Percentiles rank a stretch among this genome's conserved stretches.
phyloP scores from a whole-genome alignment of 768 basidiomycete species.

The Amanita fuliginea region DNA sequence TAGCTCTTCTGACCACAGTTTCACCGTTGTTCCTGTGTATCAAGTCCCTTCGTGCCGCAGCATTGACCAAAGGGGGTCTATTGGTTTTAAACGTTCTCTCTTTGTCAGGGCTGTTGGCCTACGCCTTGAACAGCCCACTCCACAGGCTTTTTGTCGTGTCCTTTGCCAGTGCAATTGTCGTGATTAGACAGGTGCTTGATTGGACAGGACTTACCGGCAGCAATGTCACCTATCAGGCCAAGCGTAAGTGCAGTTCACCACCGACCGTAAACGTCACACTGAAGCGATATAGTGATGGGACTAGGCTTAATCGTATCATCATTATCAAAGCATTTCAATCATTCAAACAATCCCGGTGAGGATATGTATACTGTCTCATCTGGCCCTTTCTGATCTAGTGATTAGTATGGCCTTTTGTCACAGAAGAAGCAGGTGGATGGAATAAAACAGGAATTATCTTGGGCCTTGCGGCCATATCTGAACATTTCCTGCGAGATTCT shows the following conservation, averaged over 20 bases:
- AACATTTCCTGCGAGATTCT: slow-evolving; percentile 24
- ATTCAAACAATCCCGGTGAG: slow-evolving; percentile 71
- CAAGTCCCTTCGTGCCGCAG: slow-evolving; percentile 31
- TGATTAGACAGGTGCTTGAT: slow-evolving; percentile 38
- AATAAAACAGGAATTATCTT: slow-evolving; percentile 57
- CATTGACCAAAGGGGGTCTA: slow-evolving; percentile 36
- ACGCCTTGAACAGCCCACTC: slow-evolving; percentile 35
- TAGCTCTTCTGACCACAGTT: slow-evolving; percentile 60
- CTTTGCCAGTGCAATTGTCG: slow-evolving; percentile 36
- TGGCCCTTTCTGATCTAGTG: slow-evolving; percentile 2
- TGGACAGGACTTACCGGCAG: slow-evolving; percentile 32
- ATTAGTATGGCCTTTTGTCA: slow-evolving; percentile 71
- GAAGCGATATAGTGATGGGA: slow-evolving; percentile 36
- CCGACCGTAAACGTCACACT: neutral
- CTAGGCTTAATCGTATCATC: slow-evolving; percentile 58
- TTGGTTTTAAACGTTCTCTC: slow-evolving; percentile 36
- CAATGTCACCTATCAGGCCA: slow-evolving; percentile 34
- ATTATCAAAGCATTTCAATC: slow-evolving; percentile 65
- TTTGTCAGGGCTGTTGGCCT: slow-evolving; percentile 43
- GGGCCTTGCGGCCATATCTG: slow-evolving; percentile 41
- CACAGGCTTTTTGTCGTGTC: slow-evolving; percentile 48
- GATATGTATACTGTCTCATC: neutral
- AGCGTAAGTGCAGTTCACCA: slow-evolving; percentile 24
- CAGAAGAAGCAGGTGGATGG: slow-evolving; percentile 53
- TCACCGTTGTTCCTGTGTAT: slow-evolving; percentile 54